phyloP scores from a whole-genome alignment of 192 early-diverging fungal genomes.

The Allomyces arbusculus region DNA sequence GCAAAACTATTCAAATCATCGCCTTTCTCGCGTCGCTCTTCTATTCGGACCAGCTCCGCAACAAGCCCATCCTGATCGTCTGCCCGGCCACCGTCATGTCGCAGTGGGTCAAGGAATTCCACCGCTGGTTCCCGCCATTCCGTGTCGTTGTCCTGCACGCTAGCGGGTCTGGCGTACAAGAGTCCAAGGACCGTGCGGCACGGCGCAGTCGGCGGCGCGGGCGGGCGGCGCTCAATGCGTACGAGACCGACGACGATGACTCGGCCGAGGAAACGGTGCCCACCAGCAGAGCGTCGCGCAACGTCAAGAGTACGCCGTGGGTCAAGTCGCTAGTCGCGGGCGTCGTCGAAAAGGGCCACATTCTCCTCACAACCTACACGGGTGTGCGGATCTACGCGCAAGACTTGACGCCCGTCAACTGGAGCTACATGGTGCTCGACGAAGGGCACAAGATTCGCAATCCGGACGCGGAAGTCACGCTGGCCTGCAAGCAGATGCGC shows the following conservation, averaged over 20 bases:
- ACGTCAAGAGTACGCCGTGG: constrained; percentile 4
- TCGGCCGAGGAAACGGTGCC: constrained; percentile 4
- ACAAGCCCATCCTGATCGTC: constrained; percentile 26
- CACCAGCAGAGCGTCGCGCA: constrained; percentile 7
- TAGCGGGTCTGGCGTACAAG: constrained; percentile 51
- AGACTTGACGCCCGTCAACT: constrained; percentile 43
- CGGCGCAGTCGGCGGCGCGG: not conserved
- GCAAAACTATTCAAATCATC: constrained; percentile 83
- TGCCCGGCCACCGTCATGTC: constrained; percentile 62
- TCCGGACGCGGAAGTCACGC: constrained; percentile 69
- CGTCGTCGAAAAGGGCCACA: constrained; percentile 34
- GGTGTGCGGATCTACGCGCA: constrained; percentile 53
- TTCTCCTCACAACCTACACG: constrained; percentile 73
- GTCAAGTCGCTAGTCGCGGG: not conserved
- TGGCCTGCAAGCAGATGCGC: constrained; percentile 45
- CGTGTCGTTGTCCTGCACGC: constrained; percentile 79
- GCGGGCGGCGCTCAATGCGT: constrained; percentile 2
- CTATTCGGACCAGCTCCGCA: constrained; percentile 39
- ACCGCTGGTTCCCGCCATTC: constrained; percentile 62
- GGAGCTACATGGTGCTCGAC: constrained; percentile 77
- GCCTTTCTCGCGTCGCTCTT: constrained; percentile 60
- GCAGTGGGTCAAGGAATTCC: constrained; percentile 68
- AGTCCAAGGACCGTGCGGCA: not conserved
- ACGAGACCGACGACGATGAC: constrained; percentile 10
- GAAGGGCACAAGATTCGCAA: constrained; percentile 96